Conservation (phyloP, 2,329 filamentous ascomycete species). For the Chaetomium sp. region DNA sequence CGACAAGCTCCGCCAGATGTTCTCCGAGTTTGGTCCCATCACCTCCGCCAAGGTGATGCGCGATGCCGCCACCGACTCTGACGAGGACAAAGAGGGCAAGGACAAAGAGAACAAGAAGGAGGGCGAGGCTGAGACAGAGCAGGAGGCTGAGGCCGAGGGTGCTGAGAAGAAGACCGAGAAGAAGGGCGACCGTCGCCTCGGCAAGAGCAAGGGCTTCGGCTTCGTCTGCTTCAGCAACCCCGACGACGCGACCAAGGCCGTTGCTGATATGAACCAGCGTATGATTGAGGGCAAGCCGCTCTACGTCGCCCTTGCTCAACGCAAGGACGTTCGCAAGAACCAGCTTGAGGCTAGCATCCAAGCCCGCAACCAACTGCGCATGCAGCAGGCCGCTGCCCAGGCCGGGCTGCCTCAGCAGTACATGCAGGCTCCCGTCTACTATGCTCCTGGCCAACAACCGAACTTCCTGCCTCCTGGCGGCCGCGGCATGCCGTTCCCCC, state of each 20-base stretch:
- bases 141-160: slow-evolving; percentile 44
- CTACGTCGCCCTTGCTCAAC: slow-evolving; percentile 95
- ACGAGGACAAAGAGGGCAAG: slow-evolving; percentile 48
- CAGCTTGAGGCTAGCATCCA: slow-evolving; percentile 99
- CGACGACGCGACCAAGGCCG: slow-evolving; percentile 97
- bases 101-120: slow-evolving; percentile 45
- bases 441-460: slow-evolving; percentile 74
- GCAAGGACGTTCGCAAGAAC: slow-evolving; percentile 99
- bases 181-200: slow-evolving; percentile 63
- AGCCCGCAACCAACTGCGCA: slow-evolving; percentile 94
- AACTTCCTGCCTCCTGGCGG: slow-evolving; percentile 59
- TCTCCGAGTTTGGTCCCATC: slow-evolving; percentile 85
- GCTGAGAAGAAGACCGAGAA: slow-evolving; percentile 55
- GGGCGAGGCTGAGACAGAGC: slow-evolving; percentile 39
- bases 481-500: slow-evolving; percentile 61
- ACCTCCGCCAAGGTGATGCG: slow-evolving; percentile 99
- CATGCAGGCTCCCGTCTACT: slow-evolving; percentile 90
- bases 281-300: slow-evolving; percentile 97
- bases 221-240: slow-evolving; percentile 99
- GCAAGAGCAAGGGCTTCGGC: slow-evolving; percentile 99
- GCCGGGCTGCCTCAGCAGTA: slow-evolving; percentile 81
- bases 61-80: slow-evolving; percentile 58
- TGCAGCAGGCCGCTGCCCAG: slow-evolving; percentile 92
- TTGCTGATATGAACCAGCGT: slow-evolving; percentile 99
- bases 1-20: slow-evolving; percentile 93